Base-by-base conservation (phyloP, 305 asterid genomes). In the Petunia hybrid region DNA sequence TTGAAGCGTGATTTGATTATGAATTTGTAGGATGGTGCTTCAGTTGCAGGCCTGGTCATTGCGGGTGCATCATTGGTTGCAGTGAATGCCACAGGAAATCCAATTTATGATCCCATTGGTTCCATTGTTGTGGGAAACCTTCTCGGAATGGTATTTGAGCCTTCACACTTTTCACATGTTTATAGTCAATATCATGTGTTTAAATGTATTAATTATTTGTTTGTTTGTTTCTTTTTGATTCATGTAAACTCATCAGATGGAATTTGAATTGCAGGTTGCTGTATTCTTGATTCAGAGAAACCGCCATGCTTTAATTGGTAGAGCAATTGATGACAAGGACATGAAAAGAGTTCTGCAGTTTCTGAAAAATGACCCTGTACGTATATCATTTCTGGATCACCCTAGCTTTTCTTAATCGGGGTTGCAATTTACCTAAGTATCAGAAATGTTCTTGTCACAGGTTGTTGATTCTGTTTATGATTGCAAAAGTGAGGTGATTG, bases 401-500 rank as follows among this genome's bases (percentile, higher is more conserved):
- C 60, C 79, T 70, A n/a, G n/a, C 63, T 42, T 62, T 53, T 81
- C 36, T 45, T 41, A 64, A 66, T 45, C 71, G 60, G 81, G 59
- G n/a, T 70, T 46, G 64, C 74, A 67, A 69, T 77, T 84, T 46
- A 48, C 60, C 84, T 57, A 80, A 42, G 9, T 35, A 56, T 79
- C 43, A 5, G 35, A 80, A 31, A 53, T 82, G 80, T 81, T 83
- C 66, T 79, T 53, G 48, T 80, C 81, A 79, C 86, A 96, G 97
- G 99, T 96, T 84, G 99, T 96, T 38, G 98, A 94, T 92, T 69
- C 95, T 59, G 93, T 94, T 45, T 92, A 96, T 84, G 99, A 96
- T 89, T 93, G 97, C 94, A 96, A 96, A 86, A 94, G 98, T 12
- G 99, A 96, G 94, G 99, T 96, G 88, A 94, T 96, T 79, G 99